Evolutionary conservation across 2,329 filamentous ascomycete species (phyloP).

Genomic region (Epicoccum sorghinum): DNA sequence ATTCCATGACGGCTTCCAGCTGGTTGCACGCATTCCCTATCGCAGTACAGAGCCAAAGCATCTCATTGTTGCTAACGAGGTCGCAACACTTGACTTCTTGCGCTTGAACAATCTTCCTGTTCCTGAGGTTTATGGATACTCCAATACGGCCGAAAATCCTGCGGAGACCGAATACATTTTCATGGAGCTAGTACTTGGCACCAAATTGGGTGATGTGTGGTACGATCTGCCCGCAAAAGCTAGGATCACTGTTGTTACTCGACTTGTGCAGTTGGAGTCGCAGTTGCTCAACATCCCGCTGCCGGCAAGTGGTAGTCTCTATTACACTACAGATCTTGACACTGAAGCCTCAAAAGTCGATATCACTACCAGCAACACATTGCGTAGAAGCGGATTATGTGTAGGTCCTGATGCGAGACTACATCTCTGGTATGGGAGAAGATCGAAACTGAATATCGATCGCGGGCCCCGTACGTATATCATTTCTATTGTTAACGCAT

Average conservation of each 20-base stretch:
- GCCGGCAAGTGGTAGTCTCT: conserved; percentile 45
- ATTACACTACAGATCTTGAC: conserved; percentile 27
- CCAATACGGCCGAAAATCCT: conserved; percentile 44
- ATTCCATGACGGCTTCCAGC: conserved; percentile 33
- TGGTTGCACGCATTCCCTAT: conserved; percentile 37
- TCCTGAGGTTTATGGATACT: conserved; percentile 46
- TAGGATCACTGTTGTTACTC: conserved; percentile 28
- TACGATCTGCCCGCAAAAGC: conserved; percentile 31
- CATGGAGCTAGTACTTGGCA: conserved; percentile 46
- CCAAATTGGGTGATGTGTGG: conserved; percentile 43
- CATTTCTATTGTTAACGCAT: too few relatives aligned
- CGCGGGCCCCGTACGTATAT: conserved; percentile 45
- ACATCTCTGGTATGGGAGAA: conserved; percentile 39
- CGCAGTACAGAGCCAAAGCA: conserved; percentile 28
- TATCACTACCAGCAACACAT: too few relatives aligned
- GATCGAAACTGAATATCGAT: conserved; percentile 28
- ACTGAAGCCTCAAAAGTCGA: conserved; percentile 21
- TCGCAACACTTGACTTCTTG: conserved; percentile 47
- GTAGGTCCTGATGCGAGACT: conserved; percentile 40
- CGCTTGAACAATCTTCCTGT: conserved; percentile 43
- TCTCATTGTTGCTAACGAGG: conserved; percentile 46
- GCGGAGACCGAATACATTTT: conserved; percentile 50
- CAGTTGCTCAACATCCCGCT: conserved; percentile 33
- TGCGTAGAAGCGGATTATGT: conserved; percentile 18
- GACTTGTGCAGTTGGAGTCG: conserved; percentile 39